A percentile compares a stretch with the other conserved stretches of the same genome.
Conservation (phyloP, 805 yeast genomes). For the Metschnikowia continentalis region DNA sequence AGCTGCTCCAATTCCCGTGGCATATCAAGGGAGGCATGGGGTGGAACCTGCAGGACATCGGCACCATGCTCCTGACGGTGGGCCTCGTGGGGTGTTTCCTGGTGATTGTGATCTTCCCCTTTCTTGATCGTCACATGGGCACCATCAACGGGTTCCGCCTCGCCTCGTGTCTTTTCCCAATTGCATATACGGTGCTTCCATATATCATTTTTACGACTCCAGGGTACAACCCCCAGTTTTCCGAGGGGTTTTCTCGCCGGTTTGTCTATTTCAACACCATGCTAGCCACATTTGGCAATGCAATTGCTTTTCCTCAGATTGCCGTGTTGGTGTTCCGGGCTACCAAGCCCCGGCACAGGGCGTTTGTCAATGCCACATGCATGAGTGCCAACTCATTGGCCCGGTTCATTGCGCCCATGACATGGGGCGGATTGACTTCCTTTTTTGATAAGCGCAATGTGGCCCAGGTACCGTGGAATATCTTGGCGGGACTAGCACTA, state of each 20-base stretch:
- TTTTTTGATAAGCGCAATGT: slow-evolving; percentile 21
- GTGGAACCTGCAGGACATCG: slow-evolving; percentile 43
- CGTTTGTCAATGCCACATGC: slow-evolving; percentile 55
- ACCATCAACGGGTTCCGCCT: slow-evolving; percentile 42
- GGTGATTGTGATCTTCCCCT: slow-evolving; percentile 49
- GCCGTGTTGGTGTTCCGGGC: slow-evolving; percentile 52
- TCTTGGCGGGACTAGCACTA: slow-evolving; percentile 23
- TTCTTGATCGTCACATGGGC: slow-evolving; percentile 44
- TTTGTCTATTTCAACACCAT: slow-evolving; percentile 26
- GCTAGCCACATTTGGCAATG: slow-evolving; percentile 32
- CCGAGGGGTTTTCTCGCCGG: slow-evolving; percentile 18
- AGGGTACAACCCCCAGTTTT: slow-evolving; percentile 26
- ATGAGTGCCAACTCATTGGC: slow-evolving; percentile 52
- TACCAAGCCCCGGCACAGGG: slow-evolving; percentile 51
- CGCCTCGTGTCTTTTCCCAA: slow-evolving; percentile 40
- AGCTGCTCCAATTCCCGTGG: slow-evolving; percentile 44
- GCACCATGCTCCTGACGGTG: slow-evolving; percentile 46
- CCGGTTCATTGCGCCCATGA: slow-evolving; percentile 52
- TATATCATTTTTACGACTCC: slow-evolving; percentile 42
- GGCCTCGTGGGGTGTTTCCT: slow-evolving; percentile 52
- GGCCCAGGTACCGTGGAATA: slow-evolving; percentile 31
- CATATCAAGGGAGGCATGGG: slow-evolving; percentile 51
- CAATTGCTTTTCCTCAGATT: slow-evolving; percentile 52
- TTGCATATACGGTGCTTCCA: slow-evolving; percentile 45
- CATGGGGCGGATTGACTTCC: slow-evolving; percentile 48